A percentile compares a stretch with the other conserved stretches of the same genome.
These are phyloP conservation scores for Triticum timopheevii DNA, from an alignment of 176 grass and related monocot genomes.

Conservation along the genomic window DNA sequence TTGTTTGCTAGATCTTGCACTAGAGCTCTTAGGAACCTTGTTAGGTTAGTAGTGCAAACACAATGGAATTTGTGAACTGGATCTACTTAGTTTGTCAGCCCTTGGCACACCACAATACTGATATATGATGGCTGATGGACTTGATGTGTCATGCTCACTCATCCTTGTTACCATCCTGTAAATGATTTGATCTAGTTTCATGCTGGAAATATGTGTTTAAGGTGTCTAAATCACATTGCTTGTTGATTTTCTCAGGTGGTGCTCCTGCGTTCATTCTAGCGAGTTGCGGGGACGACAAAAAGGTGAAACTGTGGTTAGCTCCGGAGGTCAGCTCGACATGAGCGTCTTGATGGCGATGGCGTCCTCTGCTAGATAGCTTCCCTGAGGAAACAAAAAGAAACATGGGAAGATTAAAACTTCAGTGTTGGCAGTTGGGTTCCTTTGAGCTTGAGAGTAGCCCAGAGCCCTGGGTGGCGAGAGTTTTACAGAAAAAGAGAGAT, in stretches of 20 bases:
- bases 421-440: neutral
- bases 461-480: neutral
- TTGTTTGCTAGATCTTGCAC: neutral
- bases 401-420: neutral
- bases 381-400: neutral
- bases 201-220: neutral
- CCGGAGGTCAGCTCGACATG: constrained; percentile 46
- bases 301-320: constrained; percentile 91
- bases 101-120: neutral
- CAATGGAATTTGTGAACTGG: neutral
- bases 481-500: neutral
- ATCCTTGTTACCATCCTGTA: neutral
- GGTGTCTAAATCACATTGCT: constrained; percentile 1
- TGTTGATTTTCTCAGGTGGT: constrained; percentile 50
- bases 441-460: neutral
- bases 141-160: neutral
- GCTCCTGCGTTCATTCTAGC: constrained; percentile 46
- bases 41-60: neutral
- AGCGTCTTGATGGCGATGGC: neutral
- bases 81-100: neutral
- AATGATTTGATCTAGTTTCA: neutral
- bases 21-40: neutral
- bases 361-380: neutral
- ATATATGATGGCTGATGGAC: neutral
- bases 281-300: constrained; percentile 71